These are phyloP conservation scores for Kappamyces sp. DNA, from an alignment of 192 early-diverging fungal species.

Conservation along the genomic window DNA sequence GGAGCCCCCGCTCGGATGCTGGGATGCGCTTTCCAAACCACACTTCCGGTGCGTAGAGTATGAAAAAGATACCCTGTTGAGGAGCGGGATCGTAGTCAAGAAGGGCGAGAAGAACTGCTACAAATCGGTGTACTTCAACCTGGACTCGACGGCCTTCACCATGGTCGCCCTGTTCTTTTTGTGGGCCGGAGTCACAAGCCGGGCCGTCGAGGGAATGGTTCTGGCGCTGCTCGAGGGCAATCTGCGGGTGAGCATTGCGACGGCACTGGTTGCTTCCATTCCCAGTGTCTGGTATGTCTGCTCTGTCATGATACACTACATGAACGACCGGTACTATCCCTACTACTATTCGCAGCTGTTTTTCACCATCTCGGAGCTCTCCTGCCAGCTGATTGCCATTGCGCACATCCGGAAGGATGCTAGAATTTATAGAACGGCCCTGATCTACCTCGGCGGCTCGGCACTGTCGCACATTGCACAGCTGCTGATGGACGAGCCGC, in stretches of 20 bases:
- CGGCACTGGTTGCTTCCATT: neutral
- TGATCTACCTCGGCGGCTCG: constrained; percentile 1
- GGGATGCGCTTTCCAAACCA: constrained; percentile 9
- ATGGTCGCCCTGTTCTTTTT: constrained; percentile 7
- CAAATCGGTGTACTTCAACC: constrained; percentile 15
- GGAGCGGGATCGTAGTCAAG: neutral
- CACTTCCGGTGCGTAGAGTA: constrained; percentile 9
- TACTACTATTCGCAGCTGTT: constrained; percentile 7
- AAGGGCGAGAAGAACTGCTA: constrained; percentile 12
- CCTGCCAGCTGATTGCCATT: neutral
- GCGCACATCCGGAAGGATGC: constrained; percentile 1
- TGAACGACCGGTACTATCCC: constrained; percentile 9
- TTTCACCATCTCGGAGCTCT: constrained; percentile 8
- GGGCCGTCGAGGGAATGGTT: constrained; percentile 6
- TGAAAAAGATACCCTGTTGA: constrained; percentile 5
- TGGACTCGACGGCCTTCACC: constrained; percentile 1
- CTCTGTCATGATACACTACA: constrained; percentile 13
- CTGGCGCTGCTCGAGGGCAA: constrained; percentile 6
- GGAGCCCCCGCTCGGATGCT: constrained; percentile 3
- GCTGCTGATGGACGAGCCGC: constrained; percentile 10
- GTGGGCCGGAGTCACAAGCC: constrained; percentile 1
- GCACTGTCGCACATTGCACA: constrained; percentile 4
- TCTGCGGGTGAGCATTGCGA: neutral
- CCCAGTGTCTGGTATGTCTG: constrained; percentile 12
- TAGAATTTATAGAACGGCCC: neutral